phyloP scores from a whole-genome alignment of 331 rosid species.

The Quercus tomentella region DNA sequence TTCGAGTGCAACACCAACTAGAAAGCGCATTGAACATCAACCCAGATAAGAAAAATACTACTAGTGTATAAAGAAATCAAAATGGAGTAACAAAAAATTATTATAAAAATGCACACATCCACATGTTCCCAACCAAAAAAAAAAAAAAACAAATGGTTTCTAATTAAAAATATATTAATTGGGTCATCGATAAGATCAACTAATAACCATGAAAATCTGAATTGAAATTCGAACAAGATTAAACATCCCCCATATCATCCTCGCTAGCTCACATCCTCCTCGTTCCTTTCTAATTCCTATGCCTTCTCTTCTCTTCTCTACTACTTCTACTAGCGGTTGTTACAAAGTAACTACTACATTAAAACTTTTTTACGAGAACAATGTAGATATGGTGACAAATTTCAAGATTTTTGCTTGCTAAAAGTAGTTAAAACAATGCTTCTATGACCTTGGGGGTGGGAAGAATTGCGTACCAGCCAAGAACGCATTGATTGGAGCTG shows the following conservation, averaged over 20 bases:
- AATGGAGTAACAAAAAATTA: neutral
- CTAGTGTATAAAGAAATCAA: conserved; percentile 13
- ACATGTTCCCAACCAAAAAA: conserved; percentile 18
- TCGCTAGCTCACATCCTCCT: neutral
- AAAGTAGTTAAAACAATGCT: neutral
- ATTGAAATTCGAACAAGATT: conserved; percentile 45
- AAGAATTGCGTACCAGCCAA: conserved; percentile 93
- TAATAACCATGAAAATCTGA: conserved; percentile 35
- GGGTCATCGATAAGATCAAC: conserved; percentile 27
- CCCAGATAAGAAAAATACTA: conserved; percentile 35
- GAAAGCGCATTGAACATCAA: conserved; percentile 45
- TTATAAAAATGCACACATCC: conserved; percentile 40
- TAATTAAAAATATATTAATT: conserved; percentile 10
- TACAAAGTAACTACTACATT: conserved; percentile 13
- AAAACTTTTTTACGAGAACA: conserved; percentile 15
- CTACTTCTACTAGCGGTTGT: conserved; percentile 24
- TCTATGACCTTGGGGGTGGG: conserved; percentile 74
- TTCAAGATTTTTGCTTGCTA: neutral
- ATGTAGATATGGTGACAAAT: conserved; percentile 6
- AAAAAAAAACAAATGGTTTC: conserved; percentile 19
- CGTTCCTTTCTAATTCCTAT: conserved; percentile 29
- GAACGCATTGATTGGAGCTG: conserved; percentile 72
- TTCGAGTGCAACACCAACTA: conserved; percentile 79
- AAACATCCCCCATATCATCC: conserved; percentile 38
- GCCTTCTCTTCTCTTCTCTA: conserved; percentile 16